A percentile compares a stretch with the other conserved stretches of the same genome.
These are phyloP conservation scores for Arbutus unedo DNA, from an alignment of 148 eudicot species.

Conservation along the genomic window DNA sequence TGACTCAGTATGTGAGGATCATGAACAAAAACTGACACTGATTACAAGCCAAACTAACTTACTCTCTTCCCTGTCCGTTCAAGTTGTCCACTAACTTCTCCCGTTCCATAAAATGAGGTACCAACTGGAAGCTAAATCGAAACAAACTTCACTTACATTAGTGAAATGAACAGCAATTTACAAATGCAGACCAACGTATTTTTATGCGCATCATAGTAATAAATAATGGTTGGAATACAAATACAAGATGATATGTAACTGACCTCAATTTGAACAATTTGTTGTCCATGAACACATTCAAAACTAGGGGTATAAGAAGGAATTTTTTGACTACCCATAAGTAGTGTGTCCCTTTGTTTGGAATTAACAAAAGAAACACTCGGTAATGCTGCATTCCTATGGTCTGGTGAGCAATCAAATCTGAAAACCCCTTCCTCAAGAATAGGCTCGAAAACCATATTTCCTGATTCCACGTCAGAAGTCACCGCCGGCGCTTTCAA, in stretches of 20 bases:
- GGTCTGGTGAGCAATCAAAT: conserved; percentile 78
- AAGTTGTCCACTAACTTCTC: conserved; percentile 97
- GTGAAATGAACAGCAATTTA: not conserved
- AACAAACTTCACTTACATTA: not conserved
- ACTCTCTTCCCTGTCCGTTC: conserved; percentile 95
- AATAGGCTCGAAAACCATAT: conserved; percentile 82
- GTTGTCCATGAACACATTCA: conserved; percentile 61
- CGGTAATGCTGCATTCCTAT: conserved; percentile 67
- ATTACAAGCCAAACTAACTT: conserved; percentile 23
- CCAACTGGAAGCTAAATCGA: conserved; percentile 64
- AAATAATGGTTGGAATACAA: not conserved
- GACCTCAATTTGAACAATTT: conserved; percentile 72
- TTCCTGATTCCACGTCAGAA: conserved; percentile 44
- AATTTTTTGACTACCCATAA: conserved; percentile 37
- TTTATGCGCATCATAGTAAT: not conserved
- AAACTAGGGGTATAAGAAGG: conserved; percentile 68
- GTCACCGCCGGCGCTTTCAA: conserved; percentile 26
- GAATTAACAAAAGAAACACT: conserved; percentile 74
- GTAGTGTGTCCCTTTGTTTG: conserved; percentile 58
- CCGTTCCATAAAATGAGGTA: conserved; percentile 96
- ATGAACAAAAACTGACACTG: not conserved
- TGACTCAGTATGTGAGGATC: conserved; percentile 15
- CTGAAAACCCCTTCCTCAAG: conserved; percentile 87
- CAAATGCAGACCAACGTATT: not conserved
- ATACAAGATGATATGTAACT: not conserved